phyloP scores from a whole-genome alignment of 768 basidiomycete genomes.

The Myochromella boudieri region DNA sequence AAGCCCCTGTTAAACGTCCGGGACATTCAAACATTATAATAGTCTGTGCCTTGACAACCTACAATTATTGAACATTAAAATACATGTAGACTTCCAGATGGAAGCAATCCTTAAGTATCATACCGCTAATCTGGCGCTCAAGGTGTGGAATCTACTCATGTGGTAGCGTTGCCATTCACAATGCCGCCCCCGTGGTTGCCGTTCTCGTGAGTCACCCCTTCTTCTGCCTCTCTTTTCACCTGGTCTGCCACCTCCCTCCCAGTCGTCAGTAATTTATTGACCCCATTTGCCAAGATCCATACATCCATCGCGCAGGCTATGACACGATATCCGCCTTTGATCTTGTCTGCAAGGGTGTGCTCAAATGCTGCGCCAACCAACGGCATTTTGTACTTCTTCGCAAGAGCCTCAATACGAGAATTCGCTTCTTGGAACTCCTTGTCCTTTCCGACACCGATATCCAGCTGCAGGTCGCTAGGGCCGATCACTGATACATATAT shows the following conservation, averaged over 20 bases:
- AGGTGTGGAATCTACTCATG: too few relatives aligned
- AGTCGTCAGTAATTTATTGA: not conserved
- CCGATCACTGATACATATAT: conserved; percentile 1
- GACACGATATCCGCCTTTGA: not conserved
- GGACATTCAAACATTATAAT: too few relatives aligned
- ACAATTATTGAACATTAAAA: too few relatives aligned
- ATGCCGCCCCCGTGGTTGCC: not conserved
- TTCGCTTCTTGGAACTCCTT: not conserved
- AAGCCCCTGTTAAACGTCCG: too few relatives aligned
- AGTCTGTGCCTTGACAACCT: too few relatives aligned
- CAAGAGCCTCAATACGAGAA: conserved; percentile 1
- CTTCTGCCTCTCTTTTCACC: not conserved
- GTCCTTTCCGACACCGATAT: conserved; percentile 2
- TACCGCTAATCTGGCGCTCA: too few relatives aligned
- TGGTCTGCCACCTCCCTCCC: not conserved
- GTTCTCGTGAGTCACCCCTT: not conserved
- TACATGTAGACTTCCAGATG: too few relatives aligned
- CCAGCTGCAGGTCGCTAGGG: not conserved
- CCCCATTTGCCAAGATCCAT: not conserved
- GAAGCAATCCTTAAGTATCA: too few relatives aligned
- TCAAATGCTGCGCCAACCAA: not conserved
- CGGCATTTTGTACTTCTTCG: conserved; percentile 8
- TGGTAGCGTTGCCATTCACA: not conserved
- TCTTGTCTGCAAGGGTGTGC: not conserved
- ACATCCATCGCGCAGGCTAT: not conserved